phyloP scores from a whole-genome alignment of 805 yeast species.

The Monosporozyma yasuniensis region DNA sequence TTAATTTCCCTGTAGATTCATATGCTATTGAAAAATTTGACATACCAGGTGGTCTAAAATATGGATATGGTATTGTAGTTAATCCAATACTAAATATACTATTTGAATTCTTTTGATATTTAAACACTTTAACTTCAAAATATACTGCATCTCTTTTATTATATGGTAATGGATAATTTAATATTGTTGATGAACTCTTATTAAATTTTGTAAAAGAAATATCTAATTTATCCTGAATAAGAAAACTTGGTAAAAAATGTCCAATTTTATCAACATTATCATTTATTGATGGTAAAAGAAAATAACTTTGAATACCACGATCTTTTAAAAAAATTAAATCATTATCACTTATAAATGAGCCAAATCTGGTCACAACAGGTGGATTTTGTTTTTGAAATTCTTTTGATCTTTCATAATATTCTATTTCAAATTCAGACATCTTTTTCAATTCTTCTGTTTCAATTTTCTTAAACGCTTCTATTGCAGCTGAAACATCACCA shows the following conservation, averaged over 20 bases:
- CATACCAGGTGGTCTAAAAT: constrained; percentile 67
- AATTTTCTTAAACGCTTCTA: constrained; percentile 11
- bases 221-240: constrained; percentile 30
- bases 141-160: constrained; percentile 57
- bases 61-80: constrained; percentile 65
- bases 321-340: constrained; percentile 26
- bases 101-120: constrained; percentile 29
- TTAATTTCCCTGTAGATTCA: constrained; percentile 62
- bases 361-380: constrained; percentile 26
- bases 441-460: constrained; percentile 22
- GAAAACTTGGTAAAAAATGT: constrained; percentile 28
- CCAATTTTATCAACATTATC: constrained; percentile 28
- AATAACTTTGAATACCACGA: constrained; percentile 30
- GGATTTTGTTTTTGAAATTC: constrained; percentile 26
- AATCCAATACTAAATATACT: constrained; percentile 58
- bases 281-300: constrained; percentile 28
- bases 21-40: constrained; percentile 61
- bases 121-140: constrained; percentile 52
- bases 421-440: constrained; percentile 28
- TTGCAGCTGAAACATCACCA: constrained; percentile 23
- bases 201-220: constrained; percentile 25
- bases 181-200: constrained; percentile 25
- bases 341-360: constrained; percentile 20
- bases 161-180: constrained; percentile 32
- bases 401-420: constrained; percentile 24